These are phyloP conservation scores for Cucurbitaria berberidis DNA, from an alignment of 2,329 filamentous ascomycete species.

Conservation along the genomic window DNA sequence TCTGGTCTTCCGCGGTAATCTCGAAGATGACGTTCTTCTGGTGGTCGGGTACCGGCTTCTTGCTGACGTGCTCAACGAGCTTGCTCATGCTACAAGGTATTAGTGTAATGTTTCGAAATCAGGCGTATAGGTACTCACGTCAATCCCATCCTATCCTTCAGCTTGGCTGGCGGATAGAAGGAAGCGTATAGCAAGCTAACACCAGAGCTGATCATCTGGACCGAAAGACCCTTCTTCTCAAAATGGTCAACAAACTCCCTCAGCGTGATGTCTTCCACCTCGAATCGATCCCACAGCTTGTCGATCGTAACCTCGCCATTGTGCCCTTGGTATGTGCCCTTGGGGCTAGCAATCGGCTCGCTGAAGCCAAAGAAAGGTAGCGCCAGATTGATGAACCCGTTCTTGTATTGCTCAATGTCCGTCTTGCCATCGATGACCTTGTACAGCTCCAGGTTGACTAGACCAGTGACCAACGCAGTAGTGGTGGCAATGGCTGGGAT, in stretches of 20 bases:
- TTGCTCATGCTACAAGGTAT: slow-evolving; percentile 73
- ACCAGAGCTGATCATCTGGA: slow-evolving; percentile 96
- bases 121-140: slow-evolving; percentile 58
- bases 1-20: slow-evolving; percentile 84
- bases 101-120: slow-evolving; percentile 15
- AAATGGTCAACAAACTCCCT: slow-evolving; percentile 84
- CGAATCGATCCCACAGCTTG: slow-evolving; percentile 98
- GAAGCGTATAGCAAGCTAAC: slow-evolving; percentile 92
- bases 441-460: slow-evolving; percentile 91
- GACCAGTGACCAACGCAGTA: slow-evolving; percentile 90
- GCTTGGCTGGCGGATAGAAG: slow-evolving; percentile 84
- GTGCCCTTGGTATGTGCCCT: slow-evolving; percentile 84
- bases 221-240: slow-evolving; percentile 74
- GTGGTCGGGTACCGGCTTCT: slow-evolving; percentile 88
- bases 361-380: slow-evolving; percentile 98
- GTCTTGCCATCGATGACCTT: slow-evolving; percentile 95
- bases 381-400: slow-evolving; percentile 95
- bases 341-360: slow-evolving; percentile 92
- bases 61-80: slow-evolving; percentile 85
- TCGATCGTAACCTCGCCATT: slow-evolving; percentile 81
- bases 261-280: slow-evolving; percentile 84
- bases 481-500: slow-evolving; percentile 98
- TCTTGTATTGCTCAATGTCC: slow-evolving; percentile 99
- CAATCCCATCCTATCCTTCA: slow-evolving; percentile 80
- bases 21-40: slow-evolving; percentile 97